Conservation (phyloP, 1,284 basidiomycete species). For the Papiliotrema laurentii region DNA sequence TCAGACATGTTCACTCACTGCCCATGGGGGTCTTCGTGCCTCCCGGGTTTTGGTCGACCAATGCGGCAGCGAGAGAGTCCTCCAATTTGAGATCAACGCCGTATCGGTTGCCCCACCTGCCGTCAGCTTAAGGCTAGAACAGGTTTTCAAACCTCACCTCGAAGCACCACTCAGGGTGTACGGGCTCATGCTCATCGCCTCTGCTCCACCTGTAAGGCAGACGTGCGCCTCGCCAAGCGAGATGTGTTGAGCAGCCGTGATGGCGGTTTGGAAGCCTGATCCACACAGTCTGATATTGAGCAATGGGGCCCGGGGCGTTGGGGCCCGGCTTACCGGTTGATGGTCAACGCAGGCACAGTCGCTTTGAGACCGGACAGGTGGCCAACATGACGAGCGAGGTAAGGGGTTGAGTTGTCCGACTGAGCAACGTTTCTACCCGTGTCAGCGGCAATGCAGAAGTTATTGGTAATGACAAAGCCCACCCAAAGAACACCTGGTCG, state of each 20-base stretch:
- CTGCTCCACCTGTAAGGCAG: constrained; percentile 55
- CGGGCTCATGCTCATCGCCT: constrained; percentile 55
- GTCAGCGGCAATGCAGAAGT: neutral
- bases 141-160: constrained; percentile 35
- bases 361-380: constrained; percentile 53
- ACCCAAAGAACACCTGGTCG: constrained; percentile 53
- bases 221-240: constrained; percentile 53
- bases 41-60: constrained; percentile 54
- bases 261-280: constrained; percentile 54
- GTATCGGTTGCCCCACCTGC: constrained; percentile 47
- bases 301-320: neutral
- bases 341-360: constrained; percentile 53
- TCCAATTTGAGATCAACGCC: constrained; percentile 56
- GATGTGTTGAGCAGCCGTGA: constrained; percentile 55
- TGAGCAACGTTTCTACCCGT: constrained; percentile 46
- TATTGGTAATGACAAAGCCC: constrained; percentile 11
- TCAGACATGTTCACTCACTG: constrained; percentile 23
- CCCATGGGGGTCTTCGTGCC: constrained; percentile 52
- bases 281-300: constrained; percentile 51
- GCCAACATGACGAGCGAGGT: constrained; percentile 55
- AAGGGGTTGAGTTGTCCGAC: constrained; percentile 52
- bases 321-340: constrained; percentile 48
- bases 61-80: constrained; percentile 53
- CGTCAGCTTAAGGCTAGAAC: neutral
- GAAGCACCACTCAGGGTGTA: constrained; percentile 50